Base-by-base conservation (phyloP, 2,329 filamentous ascomycete genomes). In the Exophiala mesophila region DNA sequence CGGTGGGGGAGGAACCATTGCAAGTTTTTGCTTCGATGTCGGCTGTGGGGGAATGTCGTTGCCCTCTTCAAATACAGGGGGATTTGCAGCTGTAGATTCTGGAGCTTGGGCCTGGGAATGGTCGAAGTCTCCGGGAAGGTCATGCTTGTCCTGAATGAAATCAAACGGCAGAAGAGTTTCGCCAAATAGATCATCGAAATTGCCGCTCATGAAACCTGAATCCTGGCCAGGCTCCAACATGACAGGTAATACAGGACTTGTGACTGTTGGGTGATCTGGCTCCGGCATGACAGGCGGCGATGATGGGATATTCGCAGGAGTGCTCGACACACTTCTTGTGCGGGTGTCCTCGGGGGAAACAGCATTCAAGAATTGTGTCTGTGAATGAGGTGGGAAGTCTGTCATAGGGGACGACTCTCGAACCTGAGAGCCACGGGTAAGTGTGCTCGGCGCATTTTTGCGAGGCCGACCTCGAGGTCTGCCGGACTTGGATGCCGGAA, bases 201-300 rank as follows among this genome's bases (percentile, higher is more conserved):
- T 77, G n/a, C 83, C 84, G 59, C 85, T 92, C 76, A 89, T 85
- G 57, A 94, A 94, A 1, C 85, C 86, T 10, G 86, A 89, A 59
- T 94, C 87, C 13, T 69, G 69, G 56, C 67, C 55, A 59, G 66
- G 57, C 5, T 73, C 72, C 50, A 82, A 72, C 35, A 49, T 30
- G 4, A 50, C 73, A 39, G 81, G 79, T 36, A 88, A 72, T 31
- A 80, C 74, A 2, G 90, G 92, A 59, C 90, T 97, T 2, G 89
- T 95, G 18, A 82, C 78, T 10, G 46, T 39, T 32, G 45, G 21
- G 19, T 47, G 39, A 26, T 38, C 30, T 10, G 72, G 70, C 26
- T 75, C 75, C 51, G 78, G 76, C 49, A 88, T 80, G 1, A 94
- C 73, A 1, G 92, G 92, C 10, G 90, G 90, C 3, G 90, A 97